Percentiles rank a stretch among this genome's conserved stretches.
Conservation (phyloP, 192 early-diverging fungal genomes). For the Linnemannia exigua region DNA sequence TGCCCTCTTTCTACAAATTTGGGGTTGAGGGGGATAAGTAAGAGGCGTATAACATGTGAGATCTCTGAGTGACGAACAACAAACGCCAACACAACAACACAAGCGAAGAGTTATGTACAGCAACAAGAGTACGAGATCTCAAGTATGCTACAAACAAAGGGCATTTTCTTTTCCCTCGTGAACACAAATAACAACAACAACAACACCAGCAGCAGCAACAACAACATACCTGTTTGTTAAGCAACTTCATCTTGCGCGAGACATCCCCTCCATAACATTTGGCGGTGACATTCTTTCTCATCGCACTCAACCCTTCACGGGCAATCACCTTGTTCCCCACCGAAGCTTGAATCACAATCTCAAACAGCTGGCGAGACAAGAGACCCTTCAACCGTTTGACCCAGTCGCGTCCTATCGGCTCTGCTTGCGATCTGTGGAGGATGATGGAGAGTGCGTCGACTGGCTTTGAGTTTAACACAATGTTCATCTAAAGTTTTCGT, state of each 20-base stretch:
- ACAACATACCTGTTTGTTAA: slow-evolving; percentile 78
- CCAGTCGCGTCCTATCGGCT: slow-evolving; percentile 84
- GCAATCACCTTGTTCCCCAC: slow-evolving; percentile 89
- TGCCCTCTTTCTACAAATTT: slow-evolving; percentile 83
- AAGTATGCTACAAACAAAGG: too few species aligned
- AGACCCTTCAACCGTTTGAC: slow-evolving; percentile 86
- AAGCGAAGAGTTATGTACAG: too few species aligned
- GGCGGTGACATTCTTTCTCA: slow-evolving; percentile 96
- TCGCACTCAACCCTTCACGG: slow-evolving; percentile 86
- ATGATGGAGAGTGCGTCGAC: slow-evolving; percentile 95
- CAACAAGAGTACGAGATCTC: too few species aligned
- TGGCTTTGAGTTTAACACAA: slow-evolving; percentile 90
- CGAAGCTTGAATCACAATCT: slow-evolving; percentile 93
- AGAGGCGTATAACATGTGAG: background rate
- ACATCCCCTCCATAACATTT: slow-evolving; percentile 99
- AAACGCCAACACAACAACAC: background rate
- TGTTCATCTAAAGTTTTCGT: slow-evolving; percentile 75
- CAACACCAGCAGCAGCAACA: background rate
- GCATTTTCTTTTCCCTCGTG: too few species aligned
- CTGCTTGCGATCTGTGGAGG: slow-evolving; percentile 80
- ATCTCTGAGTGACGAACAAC: background rate
- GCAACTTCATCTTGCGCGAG: slow-evolving; percentile 97
- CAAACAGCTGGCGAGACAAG: slow-evolving; percentile 92
- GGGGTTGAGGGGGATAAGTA: background rate
- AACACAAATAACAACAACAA: background rate